Base-by-base conservation (phyloP, 2,329 filamentous ascomycete species). In the Thermothelomyces thermophilus region DNA sequence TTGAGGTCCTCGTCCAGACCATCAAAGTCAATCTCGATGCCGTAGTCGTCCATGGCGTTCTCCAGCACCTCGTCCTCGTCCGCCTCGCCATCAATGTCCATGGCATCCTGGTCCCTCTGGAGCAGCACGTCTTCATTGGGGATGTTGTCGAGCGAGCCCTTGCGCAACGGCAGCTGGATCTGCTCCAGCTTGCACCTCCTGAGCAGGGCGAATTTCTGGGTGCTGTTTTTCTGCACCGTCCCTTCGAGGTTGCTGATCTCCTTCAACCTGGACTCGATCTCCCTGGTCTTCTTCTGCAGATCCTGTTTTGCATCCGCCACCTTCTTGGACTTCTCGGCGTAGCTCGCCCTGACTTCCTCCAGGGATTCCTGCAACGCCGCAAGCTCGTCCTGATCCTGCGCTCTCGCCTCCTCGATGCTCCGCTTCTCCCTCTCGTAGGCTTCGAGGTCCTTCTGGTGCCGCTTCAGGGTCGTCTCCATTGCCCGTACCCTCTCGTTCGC, bases 111-210 rank as follows among this genome's bases (percentile, higher is more conserved):
- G 62, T 95, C 89, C 48, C 81, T 79, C 51, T 84, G 83, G 37
- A 88, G 73, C 36, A 94, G 71, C 54, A 84, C 79, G 59, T 95
- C 90, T 63, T 94, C 88, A 60, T 94, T 89, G 3, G 93, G 93
- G 45, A 98, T 75, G 56, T 84, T 80, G 60, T 95, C 89, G 20
- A 98, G 74, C 2, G 89, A 95, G 20, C 83, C 84, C 50, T 82
- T 73, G 2, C 76, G 72, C 19, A 98, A 75, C 2, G 93, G 93
- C 51, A 98, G 78, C 55, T 86, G 82, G 58, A 97, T 87, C 63
- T 96, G 90, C 64, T 97, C 91, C 41, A 98, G 82, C 64, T 94
- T 91, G 73, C 91, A 97, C 55, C 88, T 83, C 63, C 90, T 83
- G 46, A 98, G 77, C 41, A 95, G 72, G 39, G 83, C 83, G 64